phyloP scores from a whole-genome alignment of 2,329 filamentous ascomycete genomes.

The Beauveria medogensis region DNA sequence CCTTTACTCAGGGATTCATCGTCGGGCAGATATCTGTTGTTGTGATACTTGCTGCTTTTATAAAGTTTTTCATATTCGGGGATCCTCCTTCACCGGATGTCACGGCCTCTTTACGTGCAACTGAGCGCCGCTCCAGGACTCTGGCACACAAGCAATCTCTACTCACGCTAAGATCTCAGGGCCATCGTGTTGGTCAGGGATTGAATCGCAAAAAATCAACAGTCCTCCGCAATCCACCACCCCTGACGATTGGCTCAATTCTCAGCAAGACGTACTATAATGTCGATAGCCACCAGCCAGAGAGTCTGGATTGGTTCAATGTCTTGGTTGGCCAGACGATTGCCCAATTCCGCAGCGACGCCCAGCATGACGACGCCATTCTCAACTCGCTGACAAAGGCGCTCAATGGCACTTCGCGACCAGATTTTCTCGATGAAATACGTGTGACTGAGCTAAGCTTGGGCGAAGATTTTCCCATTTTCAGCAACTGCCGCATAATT shows the following conservation, averaged over 20 bases:
- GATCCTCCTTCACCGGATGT: constrained; percentile 80
- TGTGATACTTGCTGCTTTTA: constrained; percentile 84
- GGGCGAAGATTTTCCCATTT: constrained; percentile 96
- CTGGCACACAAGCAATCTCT: constrained; percentile 70
- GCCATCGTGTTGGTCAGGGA: constrained; percentile 31
- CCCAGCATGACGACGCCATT: constrained; percentile 84
- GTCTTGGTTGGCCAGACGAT: constrained; percentile 94
- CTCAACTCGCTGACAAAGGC: constrained; percentile 76
- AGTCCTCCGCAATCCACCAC: constrained; percentile 63
- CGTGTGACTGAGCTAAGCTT: constrained; percentile 87
- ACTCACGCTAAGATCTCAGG: constrained; percentile 49
- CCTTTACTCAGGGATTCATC: constrained; percentile 89
- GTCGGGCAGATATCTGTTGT: constrained; percentile 90
- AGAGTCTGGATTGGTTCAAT: constrained; percentile 98
- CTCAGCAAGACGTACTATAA: constrained; percentile 97
- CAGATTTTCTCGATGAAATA: constrained; percentile 89
- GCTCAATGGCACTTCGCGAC: constrained; percentile 78
- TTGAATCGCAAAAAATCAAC: constrained; percentile 60
- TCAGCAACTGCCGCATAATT: constrained; percentile 95
- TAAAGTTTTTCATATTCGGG: constrained; percentile 99
- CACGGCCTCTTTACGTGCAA: constrained; percentile 66
- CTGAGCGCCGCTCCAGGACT: constrained; percentile 64
- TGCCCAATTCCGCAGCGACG: constrained; percentile 87
- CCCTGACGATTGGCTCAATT: constrained; percentile 85
- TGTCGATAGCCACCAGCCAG: constrained; percentile 87